Base-by-base conservation (phyloP, 2,329 filamentous ascomycete genomes). In the Colletotrichum lupini region DNA sequence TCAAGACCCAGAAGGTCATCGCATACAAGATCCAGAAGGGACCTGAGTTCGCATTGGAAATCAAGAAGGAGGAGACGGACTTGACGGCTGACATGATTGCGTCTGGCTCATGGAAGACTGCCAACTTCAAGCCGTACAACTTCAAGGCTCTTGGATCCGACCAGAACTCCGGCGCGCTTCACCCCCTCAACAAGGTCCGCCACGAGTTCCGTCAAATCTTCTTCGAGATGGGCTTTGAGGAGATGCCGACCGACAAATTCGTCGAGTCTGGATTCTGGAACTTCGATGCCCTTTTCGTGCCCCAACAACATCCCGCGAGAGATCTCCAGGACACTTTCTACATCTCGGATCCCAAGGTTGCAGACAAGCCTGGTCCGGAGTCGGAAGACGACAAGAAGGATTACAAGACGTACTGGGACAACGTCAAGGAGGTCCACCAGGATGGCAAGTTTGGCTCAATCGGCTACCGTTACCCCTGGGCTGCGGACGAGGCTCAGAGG, bases 301-400 rank as follows among this genome's bases (percentile, higher is more conserved):
- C 74, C 22, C 74, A 75, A 85, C 97, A 99, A 88, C 97, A 99
- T 83, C 97, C 97, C 64, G 97, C 97, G 73, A 94, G 97, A 81
- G 97, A 99, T 82, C 89, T 98, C 77, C 97, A 99, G 88, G 97
- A 99, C 80, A 98, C 97, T 69, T 98, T 98, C 87, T 99, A 98
- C 87, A 96, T 98, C 80, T 95, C 95, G 53, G 95, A 99, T 80
- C 97, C 97, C 58, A 87, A 91, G 73, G 85, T 84, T 71, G 95
- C 95, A 49, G 95, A 95, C 80, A 88, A 85, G 78, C 92, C 93
- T 28, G 87, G 88, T 70, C 85, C 88, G 28, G 85, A 87, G 42
- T 85, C 87, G 28, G 83, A 89, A 49, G 85, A 90, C 74, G 85
- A 88, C 77, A 86, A 89, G 80, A 83, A 86, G 78, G 91, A 97